These are phyloP conservation scores for Penicillium sp. DNA, from an alignment of 2,329 filamentous ascomycete genomes.

Conservation along the genomic window DNA sequence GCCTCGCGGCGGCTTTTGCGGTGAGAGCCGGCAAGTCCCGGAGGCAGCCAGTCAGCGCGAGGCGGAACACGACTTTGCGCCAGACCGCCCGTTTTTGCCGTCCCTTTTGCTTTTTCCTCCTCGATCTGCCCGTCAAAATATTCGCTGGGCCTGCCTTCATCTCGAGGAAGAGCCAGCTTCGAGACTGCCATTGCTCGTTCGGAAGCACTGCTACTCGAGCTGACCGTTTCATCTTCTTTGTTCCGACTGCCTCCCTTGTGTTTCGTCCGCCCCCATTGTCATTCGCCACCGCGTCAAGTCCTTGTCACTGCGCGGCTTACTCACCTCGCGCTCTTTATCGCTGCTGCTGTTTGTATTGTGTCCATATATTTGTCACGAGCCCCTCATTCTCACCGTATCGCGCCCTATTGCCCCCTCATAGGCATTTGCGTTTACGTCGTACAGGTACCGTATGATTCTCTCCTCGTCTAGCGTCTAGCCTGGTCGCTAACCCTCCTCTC, in stretches of 20 bases:
- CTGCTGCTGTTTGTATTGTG: not conserved
- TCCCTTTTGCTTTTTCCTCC: constrained; percentile 22
- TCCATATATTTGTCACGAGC: not conserved
- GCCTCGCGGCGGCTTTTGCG: constrained; percentile 8
- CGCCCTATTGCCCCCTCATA: not conserved
- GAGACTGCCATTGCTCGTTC: not conserved
- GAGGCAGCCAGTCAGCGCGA: constrained; percentile 13
- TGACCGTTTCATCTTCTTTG: not conserved
- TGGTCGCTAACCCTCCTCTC: not conserved
- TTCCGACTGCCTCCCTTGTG: not conserved
- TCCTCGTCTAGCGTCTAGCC: not conserved
- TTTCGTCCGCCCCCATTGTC: constrained; percentile 16
- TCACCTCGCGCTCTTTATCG: not conserved
- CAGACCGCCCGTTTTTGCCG: constrained; percentile 39
- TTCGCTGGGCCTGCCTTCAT: not conserved
- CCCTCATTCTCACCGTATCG: not conserved
- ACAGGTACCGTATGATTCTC: not conserved
- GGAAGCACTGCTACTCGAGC: not conserved
- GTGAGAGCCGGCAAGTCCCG: constrained; percentile 3
- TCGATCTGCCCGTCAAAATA: constrained; percentile 18
- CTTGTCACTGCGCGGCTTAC: not conserved
- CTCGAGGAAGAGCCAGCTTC: not conserved
- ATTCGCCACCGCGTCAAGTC: constrained; percentile 12
- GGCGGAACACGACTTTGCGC: constrained; percentile 7
- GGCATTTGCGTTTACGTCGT: not conserved